phyloP scores from a whole-genome alignment of 2,329 filamentous ascomycete species.

The Venturia asperata region DNA sequence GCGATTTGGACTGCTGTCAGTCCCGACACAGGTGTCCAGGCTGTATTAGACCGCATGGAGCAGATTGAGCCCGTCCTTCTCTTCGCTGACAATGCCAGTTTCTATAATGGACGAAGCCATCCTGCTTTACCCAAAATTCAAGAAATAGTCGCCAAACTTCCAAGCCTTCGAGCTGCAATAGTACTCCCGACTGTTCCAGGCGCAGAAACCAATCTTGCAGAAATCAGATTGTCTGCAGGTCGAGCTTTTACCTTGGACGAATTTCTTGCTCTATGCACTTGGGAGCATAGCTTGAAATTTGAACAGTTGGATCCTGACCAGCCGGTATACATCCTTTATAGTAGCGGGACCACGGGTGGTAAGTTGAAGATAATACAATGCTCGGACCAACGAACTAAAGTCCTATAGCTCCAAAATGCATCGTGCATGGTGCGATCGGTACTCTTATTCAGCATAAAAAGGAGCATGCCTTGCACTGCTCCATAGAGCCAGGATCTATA shows the following conservation, averaged over 20 bases:
- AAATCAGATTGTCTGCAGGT: slow-evolving; percentile 33
- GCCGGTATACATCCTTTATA: slow-evolving; percentile 84
- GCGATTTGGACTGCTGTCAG: slow-evolving; percentile 91
- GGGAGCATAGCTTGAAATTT: slow-evolving; percentile 44
- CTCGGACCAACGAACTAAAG: background rate
- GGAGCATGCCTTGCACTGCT: slow-evolving; percentile 82
- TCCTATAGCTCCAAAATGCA: slow-evolving; percentile 65
- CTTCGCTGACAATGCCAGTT: slow-evolving; percentile 78
- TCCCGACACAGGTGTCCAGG: slow-evolving; percentile 85
- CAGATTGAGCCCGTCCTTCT: slow-evolving; percentile 80
- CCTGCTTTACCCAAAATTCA: slow-evolving; percentile 69
- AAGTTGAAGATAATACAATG: background rate
- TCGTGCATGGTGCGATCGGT: slow-evolving; percentile 84
- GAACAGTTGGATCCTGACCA: slow-evolving; percentile 75
- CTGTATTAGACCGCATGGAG: slow-evolving; percentile 75
- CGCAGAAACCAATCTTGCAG: slow-evolving; percentile 35
- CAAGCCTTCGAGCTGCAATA: slow-evolving; percentile 61
- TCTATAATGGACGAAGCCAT: slow-evolving; percentile 89
- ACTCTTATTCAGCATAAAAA: slow-evolving; percentile 97
- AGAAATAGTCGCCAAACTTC: slow-evolving; percentile 65
- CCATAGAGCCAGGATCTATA: slow-evolving; percentile 62
- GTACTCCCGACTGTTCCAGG: slow-evolving; percentile 60
- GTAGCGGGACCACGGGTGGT: slow-evolving; percentile 73
- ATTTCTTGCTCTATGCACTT: slow-evolving; percentile 32
- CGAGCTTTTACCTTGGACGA: slow-evolving; percentile 31